Evolutionary conservation across 192 early-diverging fungal genomes (phyloP).

Genomic region (Coemansia sp.): DNA sequence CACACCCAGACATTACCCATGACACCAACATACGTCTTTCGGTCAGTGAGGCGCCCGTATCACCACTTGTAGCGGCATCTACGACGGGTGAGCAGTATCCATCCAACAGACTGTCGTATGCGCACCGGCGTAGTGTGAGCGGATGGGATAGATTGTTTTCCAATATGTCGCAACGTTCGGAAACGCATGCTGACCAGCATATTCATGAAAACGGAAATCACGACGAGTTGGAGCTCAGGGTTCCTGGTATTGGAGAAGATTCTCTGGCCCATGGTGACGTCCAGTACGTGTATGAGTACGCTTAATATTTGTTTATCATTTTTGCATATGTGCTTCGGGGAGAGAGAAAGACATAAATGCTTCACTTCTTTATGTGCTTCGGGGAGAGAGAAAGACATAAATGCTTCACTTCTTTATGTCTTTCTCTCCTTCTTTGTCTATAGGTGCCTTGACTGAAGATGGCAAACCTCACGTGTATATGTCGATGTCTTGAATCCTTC

Average conservation of each 20-base stretch:
- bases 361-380: background rate
- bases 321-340: background rate
- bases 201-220: slow-evolving; percentile 12
- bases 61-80: slow-evolving; percentile 30
- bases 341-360: background rate
- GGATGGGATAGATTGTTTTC: slow-evolving; percentile 52
- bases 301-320: slow-evolving; percentile 1
- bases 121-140: slow-evolving; percentile 47
- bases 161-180: slow-evolving; percentile 42
- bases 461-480: background rate
- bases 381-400: background rate
- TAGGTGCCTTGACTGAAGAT: background rate
- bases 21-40: background rate
- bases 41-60: slow-evolving; percentile 16
- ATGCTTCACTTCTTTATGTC: background rate
- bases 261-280: slow-evolving; percentile 47
- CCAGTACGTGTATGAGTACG: slow-evolving; percentile 58
- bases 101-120: slow-evolving; percentile 42
- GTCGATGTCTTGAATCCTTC: background rate
- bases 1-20: background rate
- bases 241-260: slow-evolving; percentile 48
- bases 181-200: slow-evolving; percentile 20
- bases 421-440: background rate
- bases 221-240: slow-evolving; percentile 23
- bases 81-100: slow-evolving; percentile 34